Evolutionary conservation across 371 early-diverging fungal genomes (phyloP), one percentile per base, ranked within the genome.

Genomic region (Mortierella sp.): DNA sequence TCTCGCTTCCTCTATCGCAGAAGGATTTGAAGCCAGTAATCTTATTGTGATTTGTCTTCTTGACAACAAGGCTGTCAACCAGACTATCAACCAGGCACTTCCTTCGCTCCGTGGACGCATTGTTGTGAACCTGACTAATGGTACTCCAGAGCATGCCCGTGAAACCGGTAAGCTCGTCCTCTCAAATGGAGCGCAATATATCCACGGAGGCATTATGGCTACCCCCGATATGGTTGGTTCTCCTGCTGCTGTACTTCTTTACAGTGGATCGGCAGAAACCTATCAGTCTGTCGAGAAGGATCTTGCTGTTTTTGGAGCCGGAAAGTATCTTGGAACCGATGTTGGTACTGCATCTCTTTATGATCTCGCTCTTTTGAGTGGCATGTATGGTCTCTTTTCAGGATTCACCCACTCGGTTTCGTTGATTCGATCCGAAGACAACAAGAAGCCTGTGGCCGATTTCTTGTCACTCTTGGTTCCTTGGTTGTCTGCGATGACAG

Each of bases 41-140:
- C 6, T 59, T 3, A 58, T 59, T 22, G 37, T 59, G 31, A 58
- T 66, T 34, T 66, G 67, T 26, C 58, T 66, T 47, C 67, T 66
- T 32, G 60, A 66, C 17, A 59, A 66, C 59, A 51, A 66, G 31
- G 60, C 32, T 28, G 67, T 66, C 9, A 34, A 40, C 43, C 59
- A 43, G 2, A 59, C 34, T 12, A 22, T 66, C 10, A 35, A 45
- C 10, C 59, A 58, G 13, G 60, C 59, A 26, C n/a, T 22, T 5
- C 32, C 67, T 26, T 59, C 47, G 13, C 58, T 59, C n/a, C 23
- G 28, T 2, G 67, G 59, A 42, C 67, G 59, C 6, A 59, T 51
- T 26, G 35, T 66, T 12, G 59, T 66, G 59, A 66, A 66, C 51
- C 34, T 58, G 32, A 66, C 67, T 12, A 57, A 66, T 28, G 59